Evolutionary conservation across 345 rosid species (phyloP).

Genomic region (Salix purpurea): DNA sequence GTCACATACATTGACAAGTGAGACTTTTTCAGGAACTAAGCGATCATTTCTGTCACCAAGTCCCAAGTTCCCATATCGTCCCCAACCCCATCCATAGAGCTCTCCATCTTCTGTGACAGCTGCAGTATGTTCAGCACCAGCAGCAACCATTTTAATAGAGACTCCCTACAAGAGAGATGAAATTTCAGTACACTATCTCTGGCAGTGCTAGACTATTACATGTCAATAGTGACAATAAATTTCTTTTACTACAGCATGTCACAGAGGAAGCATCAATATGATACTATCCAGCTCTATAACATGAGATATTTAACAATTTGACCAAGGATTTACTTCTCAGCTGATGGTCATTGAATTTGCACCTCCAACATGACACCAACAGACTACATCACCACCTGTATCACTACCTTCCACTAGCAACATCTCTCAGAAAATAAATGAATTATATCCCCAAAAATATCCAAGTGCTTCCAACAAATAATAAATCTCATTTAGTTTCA

Average conservation of each 20-base stretch:
- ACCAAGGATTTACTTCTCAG: not conserved
- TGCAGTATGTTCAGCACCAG: slow-evolving; percentile 97
- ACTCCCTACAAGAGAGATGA: slow-evolving; percentile 50
- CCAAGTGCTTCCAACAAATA: not conserved
- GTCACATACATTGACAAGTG: slow-evolving; percentile 51
- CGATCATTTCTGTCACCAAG: slow-evolving; percentile 94
- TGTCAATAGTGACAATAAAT: not conserved
- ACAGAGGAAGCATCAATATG: not conserved
- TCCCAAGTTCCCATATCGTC: slow-evolving; percentile 94
- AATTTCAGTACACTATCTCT: slow-evolving; percentile 20
- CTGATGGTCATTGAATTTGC: not conserved
- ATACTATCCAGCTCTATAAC: not conserved
- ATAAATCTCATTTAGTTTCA: no score
- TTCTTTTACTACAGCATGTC: not conserved
- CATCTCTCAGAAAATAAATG: not conserved
- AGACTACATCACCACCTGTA: not conserved
- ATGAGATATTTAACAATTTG: not conserved
- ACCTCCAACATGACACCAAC: not conserved
- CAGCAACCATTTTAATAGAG: slow-evolving; percentile 81
- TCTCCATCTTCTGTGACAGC: slow-evolving; percentile 90
- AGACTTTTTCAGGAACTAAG: slow-evolving; percentile 75
- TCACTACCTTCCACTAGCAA: not conserved
- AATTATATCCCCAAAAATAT: not conserved
- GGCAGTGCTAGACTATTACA: not conserved
- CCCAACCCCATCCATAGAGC: slow-evolving; percentile 99